Conservation (phyloP, 495 filamentous ascomycete species). For the Penicillium dipodomyicola region DNA sequence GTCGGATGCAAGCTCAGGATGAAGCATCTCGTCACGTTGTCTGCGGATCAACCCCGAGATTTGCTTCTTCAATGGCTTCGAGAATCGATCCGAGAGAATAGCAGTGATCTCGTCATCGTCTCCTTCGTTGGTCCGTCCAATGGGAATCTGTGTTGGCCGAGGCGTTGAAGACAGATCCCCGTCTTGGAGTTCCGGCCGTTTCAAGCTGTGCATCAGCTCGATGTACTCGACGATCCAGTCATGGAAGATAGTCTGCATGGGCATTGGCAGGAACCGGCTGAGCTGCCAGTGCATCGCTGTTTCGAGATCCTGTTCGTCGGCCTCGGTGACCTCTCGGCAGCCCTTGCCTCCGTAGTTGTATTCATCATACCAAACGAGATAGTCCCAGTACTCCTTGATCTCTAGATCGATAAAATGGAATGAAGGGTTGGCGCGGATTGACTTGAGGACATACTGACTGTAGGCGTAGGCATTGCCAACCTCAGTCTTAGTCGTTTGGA, state of each 20-base stretch:
- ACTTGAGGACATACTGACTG: constrained; percentile 94
- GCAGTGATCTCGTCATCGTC: constrained; percentile 56
- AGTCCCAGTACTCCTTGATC: constrained; percentile 99
- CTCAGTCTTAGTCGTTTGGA: constrained; percentile 95
- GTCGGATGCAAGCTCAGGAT: constrained; percentile 82
- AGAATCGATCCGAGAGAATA: constrained; percentile 72
- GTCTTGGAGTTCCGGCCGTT: constrained; percentile 56
- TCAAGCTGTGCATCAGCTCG: constrained; percentile 85
- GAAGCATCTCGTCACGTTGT: constrained; percentile 84
- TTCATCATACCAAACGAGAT: constrained; percentile 98
- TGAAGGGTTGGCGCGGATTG: constrained; percentile 87
- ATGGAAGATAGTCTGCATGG: constrained; percentile 81
- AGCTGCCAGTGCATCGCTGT: constrained; percentile 99
- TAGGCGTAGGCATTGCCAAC: constrained; percentile 97
- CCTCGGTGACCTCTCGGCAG: constrained; percentile 76
- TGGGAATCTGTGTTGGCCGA: constrained; percentile 72
- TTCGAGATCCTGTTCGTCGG: constrained; percentile 81
- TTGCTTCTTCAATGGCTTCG: constrained; percentile 86
- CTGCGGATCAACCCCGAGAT: constrained; percentile 73
- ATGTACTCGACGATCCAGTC: constrained; percentile 95
- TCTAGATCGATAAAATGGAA: constrained; percentile 98
- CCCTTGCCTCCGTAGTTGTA: constrained; percentile 98
- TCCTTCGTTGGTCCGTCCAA: constrained; percentile 47
- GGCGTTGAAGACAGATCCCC: constrained; percentile 55
- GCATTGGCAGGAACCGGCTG: constrained; percentile 75